phyloP scores from a whole-genome alignment of 2,329 filamentous ascomycete species.

The Exophiala sp. region DNA sequence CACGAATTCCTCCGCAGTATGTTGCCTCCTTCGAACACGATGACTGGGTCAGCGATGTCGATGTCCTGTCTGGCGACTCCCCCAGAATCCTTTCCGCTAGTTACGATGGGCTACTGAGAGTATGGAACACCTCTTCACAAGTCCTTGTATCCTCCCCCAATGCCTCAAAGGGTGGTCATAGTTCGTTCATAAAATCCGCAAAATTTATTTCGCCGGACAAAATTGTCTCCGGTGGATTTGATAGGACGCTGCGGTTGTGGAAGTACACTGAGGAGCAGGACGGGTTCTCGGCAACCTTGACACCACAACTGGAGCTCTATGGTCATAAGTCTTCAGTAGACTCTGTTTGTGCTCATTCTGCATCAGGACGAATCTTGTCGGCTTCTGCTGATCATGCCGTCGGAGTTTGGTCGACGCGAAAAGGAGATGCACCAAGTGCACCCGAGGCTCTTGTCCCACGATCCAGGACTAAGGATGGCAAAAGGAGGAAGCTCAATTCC shows the following conservation, averaged over 20 bases:
- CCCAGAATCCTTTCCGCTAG: constrained; percentile 84
- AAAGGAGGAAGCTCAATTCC: constrained; percentile 70
- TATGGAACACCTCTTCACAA: constrained; percentile 89
- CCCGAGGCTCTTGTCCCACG: constrained; percentile 65
- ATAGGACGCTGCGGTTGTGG: constrained; percentile 85
- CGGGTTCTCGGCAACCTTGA: constrained; percentile 60
- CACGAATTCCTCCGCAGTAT: constrained; percentile 81
- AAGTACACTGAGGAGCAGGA: constrained; percentile 70
- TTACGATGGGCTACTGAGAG: constrained; percentile 81
- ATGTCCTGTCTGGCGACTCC: constrained; percentile 65
- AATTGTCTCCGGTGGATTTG: constrained; percentile 77
- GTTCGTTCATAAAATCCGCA: constrained; percentile 72
- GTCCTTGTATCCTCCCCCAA: constrained; percentile 72
- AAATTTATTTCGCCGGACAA: constrained; percentile 76
- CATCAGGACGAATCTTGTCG: constrained; percentile 75
- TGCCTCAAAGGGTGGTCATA: constrained; percentile 67
- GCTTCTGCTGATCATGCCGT: constrained; percentile 79
- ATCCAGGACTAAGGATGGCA: constrained; percentile 60
- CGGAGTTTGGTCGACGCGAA: constrained; percentile 84
- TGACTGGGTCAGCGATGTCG: constrained; percentile 89
- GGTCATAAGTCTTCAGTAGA: constrained; percentile 75
- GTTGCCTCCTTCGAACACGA: constrained; percentile 94
- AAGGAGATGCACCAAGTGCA: constrained; percentile 70
- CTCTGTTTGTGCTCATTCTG: constrained; percentile 58
- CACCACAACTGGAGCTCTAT: constrained; percentile 75